These are phyloP conservation scores for Trifolium fragiferum DNA, from an alignment of 306 rosid species.

Conservation along the genomic window DNA sequence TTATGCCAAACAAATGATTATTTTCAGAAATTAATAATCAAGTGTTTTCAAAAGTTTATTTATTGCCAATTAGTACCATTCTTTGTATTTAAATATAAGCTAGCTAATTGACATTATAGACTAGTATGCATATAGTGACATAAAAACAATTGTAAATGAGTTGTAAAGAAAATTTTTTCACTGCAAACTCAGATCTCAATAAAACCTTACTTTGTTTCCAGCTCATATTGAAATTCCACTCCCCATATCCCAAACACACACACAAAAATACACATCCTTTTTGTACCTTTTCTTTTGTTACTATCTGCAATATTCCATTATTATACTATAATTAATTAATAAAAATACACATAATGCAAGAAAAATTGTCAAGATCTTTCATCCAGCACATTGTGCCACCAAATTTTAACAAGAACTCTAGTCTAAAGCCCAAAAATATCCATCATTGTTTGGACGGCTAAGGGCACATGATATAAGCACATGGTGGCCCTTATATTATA, in stretches of 20 bases:
- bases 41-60: background rate
- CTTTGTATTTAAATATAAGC: conserved; percentile 14
- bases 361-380: conserved; percentile 48
- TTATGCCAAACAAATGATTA: too few species aligned
- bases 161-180: conserved; percentile 41
- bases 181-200: conserved; percentile 46
- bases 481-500: conserved; percentile 69
- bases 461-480: conserved; percentile 69
- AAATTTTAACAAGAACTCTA: conserved; percentile 36
- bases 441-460: conserved; percentile 42
- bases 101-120: conserved; percentile 7
- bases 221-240: conserved; percentile 38
- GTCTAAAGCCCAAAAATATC: conserved; percentile 7
- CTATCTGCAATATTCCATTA: conserved; percentile 25
- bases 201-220: conserved; percentile 4
- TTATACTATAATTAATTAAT: conserved; percentile 31
- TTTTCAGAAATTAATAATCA: background rate
- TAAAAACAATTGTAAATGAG: conserved; percentile 42
- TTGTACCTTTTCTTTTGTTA: conserved; percentile 44
- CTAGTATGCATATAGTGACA: conserved; percentile 35
- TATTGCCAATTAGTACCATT: background rate
- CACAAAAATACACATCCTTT: conserved; percentile 43
- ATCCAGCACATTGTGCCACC: conserved; percentile 43
- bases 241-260: conserved; percentile 30
- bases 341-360: conserved; percentile 44